phyloP scores from a whole-genome alignment of 129 eudicot genomes.

The Chrysanthemum lavandulifolium region DNA sequence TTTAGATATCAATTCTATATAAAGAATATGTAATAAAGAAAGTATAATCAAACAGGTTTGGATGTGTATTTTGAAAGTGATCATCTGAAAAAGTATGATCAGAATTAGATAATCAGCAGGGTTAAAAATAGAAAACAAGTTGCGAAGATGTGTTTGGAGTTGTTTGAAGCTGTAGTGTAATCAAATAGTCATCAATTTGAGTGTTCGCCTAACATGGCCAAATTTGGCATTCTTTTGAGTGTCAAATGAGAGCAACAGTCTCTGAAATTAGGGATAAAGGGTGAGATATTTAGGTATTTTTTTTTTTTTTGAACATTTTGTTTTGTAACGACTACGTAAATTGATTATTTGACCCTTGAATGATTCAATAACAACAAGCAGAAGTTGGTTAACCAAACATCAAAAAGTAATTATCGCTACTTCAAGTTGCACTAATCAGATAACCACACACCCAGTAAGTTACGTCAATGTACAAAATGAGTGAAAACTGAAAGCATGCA shows the following conservation, averaged over 20 bases:
- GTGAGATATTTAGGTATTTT: background rate
- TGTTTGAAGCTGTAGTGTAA: background rate
- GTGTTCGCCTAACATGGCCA: background rate
- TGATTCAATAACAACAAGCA: background rate
- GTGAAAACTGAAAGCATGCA: conserved; percentile 12
- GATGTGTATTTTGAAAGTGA: background rate
- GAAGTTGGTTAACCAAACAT: background rate
- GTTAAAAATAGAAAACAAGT: too few relatives aligned
- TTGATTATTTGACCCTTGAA: background rate
- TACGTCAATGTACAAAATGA: background rate
- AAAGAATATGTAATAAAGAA: background rate
- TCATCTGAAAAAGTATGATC: background rate
- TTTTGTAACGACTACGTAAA: background rate
- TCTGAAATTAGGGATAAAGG: background rate
- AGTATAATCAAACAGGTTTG: background rate
- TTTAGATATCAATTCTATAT: background rate
- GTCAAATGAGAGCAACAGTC: background rate
- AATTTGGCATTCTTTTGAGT: background rate
- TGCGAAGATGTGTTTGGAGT: background rate
- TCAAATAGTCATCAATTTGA: background rate
- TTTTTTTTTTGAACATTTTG: too few relatives aligned
- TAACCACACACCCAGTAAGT: background rate
- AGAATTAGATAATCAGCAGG: background rate
- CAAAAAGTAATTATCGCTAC: background rate
- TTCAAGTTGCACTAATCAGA: background rate